A percentile compares a stretch with the other conserved stretches of the same genome.
phyloP scores from a whole-genome alignment of 768 basidiomycete species.

The Tulasnella sp. region DNA sequence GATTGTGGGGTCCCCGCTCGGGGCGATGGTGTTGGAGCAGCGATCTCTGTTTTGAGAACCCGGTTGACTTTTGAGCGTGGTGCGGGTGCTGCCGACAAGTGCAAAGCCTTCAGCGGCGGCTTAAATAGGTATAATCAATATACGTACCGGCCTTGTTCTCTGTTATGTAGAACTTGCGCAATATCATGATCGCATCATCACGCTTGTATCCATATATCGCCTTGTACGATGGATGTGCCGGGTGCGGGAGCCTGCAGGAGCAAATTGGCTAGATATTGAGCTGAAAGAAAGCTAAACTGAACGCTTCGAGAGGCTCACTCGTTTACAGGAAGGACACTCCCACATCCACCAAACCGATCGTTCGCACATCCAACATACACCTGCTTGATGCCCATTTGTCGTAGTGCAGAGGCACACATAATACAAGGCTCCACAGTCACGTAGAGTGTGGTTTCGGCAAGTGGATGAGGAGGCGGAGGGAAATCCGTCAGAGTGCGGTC shows the following conservation, averaged over 20 bases:
- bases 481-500: conserved; percentile 29
- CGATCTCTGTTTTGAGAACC: conserved; percentile 73
- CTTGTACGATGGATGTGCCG: conserved; percentile 60
- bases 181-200: conserved; percentile 77
- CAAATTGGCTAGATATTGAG: neutral
- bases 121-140: conserved; percentile 7
- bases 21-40: neutral
- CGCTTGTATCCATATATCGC: conserved; percentile 68
- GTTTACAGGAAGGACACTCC: conserved; percentile 86
- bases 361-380: conserved; percentile 93
- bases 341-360: conserved; percentile 94
- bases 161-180: conserved; percentile 83
- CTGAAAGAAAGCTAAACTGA: neutral
- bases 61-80: conserved; percentile 84
- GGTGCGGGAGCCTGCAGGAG: conserved; percentile 52
- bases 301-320: conserved; percentile 51
- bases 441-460: conserved; percentile 75
- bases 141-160: conserved; percentile 83
- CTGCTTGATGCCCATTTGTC: conserved; percentile 82
- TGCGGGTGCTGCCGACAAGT: conserved; percentile 52
- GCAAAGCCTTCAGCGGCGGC: conserved; percentile 15
- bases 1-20: too few relatives aligned
- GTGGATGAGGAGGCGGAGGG: conserved; percentile 42
- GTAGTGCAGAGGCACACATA: conserved; percentile 94
- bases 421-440: conserved; percentile 99